Evolutionary conservation across 2,329 filamentous ascomycete genomes (phyloP).

Genomic region (Ophiostoma montium): DNA sequence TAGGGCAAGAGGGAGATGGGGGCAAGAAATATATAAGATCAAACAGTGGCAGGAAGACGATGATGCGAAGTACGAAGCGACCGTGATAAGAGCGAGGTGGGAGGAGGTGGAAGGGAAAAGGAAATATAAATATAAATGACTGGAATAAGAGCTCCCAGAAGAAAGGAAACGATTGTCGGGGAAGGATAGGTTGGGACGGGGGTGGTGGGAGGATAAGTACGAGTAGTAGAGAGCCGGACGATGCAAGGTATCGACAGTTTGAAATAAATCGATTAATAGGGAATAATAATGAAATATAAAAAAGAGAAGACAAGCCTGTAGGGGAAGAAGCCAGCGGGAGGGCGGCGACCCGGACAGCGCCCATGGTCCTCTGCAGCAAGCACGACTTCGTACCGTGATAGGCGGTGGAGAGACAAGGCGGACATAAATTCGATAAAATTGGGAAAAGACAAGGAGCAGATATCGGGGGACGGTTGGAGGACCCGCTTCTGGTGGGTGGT

Average conservation of each 20-base stretch:
- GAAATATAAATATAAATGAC: background rate
- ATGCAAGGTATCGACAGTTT: too few relatives aligned
- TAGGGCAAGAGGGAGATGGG: constrained; percentile 4
- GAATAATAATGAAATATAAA: background rate
- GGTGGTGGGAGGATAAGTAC: background rate
- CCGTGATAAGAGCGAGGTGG: constrained; percentile 2
- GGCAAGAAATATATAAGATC: constrained; percentile 2
- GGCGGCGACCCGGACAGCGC: too few relatives aligned
- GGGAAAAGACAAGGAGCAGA: background rate
- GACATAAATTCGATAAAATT: constrained; percentile 1
- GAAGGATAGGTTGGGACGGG: background rate
- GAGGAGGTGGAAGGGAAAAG: background rate
- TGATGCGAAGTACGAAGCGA: background rate
- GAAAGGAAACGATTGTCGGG: background rate
- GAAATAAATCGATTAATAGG: too few relatives aligned
- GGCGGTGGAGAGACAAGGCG: background rate
- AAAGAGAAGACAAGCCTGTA: background rate
- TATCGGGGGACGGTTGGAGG: too few relatives aligned
- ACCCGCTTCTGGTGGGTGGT: too few relatives aligned
- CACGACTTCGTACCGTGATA: too few relatives aligned
- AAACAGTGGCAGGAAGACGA: constrained; percentile 6
- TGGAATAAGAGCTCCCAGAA: background rate
- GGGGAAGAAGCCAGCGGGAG: background rate
- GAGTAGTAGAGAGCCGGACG: background rate
- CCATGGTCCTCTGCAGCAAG: too few relatives aligned